Evolutionary conservation across 352 stramenopile genomes (phyloP).

Genomic region (Pythium pyrilobum): DNA sequence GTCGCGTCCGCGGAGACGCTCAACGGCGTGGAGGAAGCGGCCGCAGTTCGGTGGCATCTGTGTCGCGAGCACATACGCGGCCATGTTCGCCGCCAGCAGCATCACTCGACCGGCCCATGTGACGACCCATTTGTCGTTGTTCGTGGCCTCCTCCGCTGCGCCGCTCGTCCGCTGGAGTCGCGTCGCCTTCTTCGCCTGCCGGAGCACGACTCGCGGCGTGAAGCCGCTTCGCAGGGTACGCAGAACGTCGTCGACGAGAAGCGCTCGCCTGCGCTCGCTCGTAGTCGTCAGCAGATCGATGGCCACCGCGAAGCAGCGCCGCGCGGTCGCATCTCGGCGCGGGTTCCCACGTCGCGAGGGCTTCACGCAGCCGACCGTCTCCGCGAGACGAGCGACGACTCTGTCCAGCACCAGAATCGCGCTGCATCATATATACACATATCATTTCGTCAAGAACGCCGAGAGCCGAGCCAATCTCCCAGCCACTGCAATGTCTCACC

Average conservation of each 20-base stretch:
- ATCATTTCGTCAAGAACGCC: neutral
- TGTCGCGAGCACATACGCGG: conserved; percentile 5
- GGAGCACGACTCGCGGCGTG: neutral
- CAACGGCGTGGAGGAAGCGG: neutral
- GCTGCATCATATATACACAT: neutral
- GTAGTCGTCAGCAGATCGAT: conserved; percentile 7
- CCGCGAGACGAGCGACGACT: neutral
- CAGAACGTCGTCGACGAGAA: conserved; percentile 5
- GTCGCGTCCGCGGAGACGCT: conserved; percentile 1
- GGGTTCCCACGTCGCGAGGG: neutral
- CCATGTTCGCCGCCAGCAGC: conserved; percentile 7
- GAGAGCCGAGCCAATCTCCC: neutral
- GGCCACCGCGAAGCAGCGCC: conserved; percentile 5
- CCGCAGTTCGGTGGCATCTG: neutral
- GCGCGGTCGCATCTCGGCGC: neutral
- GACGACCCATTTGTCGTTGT: neutral
- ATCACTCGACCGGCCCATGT: conserved; percentile 12
- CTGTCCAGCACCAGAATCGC: neutral
- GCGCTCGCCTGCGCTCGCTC: neutral
- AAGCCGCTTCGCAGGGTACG: conserved; percentile 7
- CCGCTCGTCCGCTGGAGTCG: neutral
- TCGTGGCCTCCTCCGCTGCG: neutral
- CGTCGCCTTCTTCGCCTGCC: neutral
- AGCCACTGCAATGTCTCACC: too few species aligned
- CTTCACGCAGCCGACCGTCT: conserved; percentile 6